These are phyloP conservation scores for Leccinum subgranulosum DNA, from an alignment of 768 basidiomycete genomes.

Conservation along the genomic window DNA sequence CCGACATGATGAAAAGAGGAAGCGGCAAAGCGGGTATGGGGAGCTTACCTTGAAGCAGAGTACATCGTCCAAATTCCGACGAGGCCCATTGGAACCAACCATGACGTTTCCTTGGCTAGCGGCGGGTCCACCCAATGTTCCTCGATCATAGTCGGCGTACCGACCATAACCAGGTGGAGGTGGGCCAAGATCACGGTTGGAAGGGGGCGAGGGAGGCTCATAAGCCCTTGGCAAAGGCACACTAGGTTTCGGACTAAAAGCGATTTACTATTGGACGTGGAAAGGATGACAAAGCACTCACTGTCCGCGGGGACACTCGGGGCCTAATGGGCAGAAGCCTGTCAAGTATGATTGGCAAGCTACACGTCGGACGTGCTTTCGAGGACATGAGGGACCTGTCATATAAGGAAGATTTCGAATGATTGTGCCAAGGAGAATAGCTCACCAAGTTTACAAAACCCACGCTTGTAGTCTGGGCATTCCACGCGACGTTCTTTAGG, in stretches of 20 bases:
- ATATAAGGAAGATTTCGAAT: slow-evolving; percentile 7
- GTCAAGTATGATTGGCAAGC: slow-evolving; percentile 89
- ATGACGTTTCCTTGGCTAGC: slow-evolving; percentile 25
- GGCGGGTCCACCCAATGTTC: slow-evolving; percentile 31
- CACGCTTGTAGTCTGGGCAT: slow-evolving; percentile 93
- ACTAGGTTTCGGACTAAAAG: slow-evolving; percentile 69
- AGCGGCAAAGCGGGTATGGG: not conserved
- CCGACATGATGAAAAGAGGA: slow-evolving; percentile 7
- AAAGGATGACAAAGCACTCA: slow-evolving; percentile 40
- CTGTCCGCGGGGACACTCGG: slow-evolving; percentile 88
- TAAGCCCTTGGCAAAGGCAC: slow-evolving; percentile 71
- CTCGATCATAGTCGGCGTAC: slow-evolving; percentile 73
- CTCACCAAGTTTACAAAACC: slow-evolving; percentile 91
- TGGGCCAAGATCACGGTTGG: slow-evolving; percentile 78
- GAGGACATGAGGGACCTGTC: slow-evolving; percentile 79
- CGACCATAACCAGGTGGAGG: slow-evolving; percentile 91
- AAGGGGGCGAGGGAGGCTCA: slow-evolving; percentile 71
- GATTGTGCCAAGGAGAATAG: slow-evolving; percentile 11
- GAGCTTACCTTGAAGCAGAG: slow-evolving; percentile 77
- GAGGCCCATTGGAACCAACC: slow-evolving; percentile 37
- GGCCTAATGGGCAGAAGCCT: slow-evolving; percentile 89
- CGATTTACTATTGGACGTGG: slow-evolving; percentile 6
- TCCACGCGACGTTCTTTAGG: slow-evolving; percentile 89
- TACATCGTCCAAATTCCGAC: slow-evolving; percentile 80
- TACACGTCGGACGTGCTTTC: slow-evolving; percentile 90